Evolutionary conservation across 345 rosid genomes (phyloP).

Genomic region (Clausena lansium): DNA sequence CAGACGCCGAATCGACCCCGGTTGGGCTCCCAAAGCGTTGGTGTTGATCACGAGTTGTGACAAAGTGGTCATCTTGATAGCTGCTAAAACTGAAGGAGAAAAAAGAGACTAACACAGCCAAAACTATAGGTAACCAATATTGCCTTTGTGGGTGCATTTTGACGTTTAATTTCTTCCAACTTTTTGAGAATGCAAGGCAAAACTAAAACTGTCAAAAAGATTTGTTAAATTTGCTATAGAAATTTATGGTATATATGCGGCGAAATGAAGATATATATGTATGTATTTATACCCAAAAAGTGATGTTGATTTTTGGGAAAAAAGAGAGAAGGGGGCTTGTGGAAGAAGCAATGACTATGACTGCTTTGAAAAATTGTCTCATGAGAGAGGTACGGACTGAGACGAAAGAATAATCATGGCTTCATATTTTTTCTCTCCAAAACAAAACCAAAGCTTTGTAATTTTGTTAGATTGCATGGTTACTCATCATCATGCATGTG

Average conservation of each 20-base stretch:
- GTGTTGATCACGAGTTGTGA: not conserved
- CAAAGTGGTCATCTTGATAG: constrained; percentile 10
- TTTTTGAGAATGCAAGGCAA: not conserved
- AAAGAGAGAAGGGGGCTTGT: not conserved
- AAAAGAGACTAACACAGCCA: constrained; percentile 11
- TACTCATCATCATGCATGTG: no score
- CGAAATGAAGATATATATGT: not conserved
- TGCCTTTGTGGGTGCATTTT: constrained; percentile 22
- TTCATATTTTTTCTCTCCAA: not conserved
- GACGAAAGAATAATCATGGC: constrained; percentile 14
- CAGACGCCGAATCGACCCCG: not conserved
- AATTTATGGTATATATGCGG: not conserved
- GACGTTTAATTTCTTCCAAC: not conserved
- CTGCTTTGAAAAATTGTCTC: not conserved
- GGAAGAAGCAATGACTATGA: constrained; percentile 7
- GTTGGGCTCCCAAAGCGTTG: no score
- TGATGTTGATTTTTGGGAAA: not conserved
- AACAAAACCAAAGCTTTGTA: not conserved
- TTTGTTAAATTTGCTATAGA: not conserved
- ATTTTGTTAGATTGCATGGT: not conserved
- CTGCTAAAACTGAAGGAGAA: constrained; percentile 19
- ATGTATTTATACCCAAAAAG: constrained; percentile 18
- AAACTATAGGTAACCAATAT: not conserved
- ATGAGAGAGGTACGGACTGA: constrained; percentile 11
- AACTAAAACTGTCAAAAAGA: not conserved